Evolutionary conservation across 1,284 basidiomycete species (phyloP), one percentile per base, ranked within the genome.

Genomic region (Lentinula novae-zelandiae): DNA sequence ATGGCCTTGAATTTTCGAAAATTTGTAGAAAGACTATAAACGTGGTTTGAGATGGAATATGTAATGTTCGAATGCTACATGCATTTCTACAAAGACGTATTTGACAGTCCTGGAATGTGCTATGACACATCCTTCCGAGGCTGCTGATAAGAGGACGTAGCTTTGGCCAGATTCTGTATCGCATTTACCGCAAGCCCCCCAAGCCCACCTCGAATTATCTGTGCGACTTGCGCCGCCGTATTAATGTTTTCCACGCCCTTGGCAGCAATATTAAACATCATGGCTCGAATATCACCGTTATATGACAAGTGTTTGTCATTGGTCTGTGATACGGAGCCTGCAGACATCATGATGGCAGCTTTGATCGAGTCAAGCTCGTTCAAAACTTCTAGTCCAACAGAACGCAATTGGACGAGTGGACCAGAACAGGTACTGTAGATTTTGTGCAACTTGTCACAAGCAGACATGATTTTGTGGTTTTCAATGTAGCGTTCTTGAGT

Each of bases 321-420:
- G 2, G 20, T 33, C n/a, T 27, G 56, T 12, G 33, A 64, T 65
- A 13, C 51, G 27, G 79, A 83, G 22, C 95, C 95, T 3, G 92
- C 95, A 20, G 82, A 79, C 68, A 87, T 81, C 92, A 97, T 95
- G 31, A 97, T 73, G 1, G 88, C 85, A 5, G 84, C 82, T 75
- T 97, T 97, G 64, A 97, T 68, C 0, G 84, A 78, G 63, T 91
- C 89, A 20, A 96, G 74, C 74, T 98, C 95, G 69, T 98, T 96
- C 51, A 97, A 69, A 8, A 96, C 85, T 68, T 97, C 95, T n/a
- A 97, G 72, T 0, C 95, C 95, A 8, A 90, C 84, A 0, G 90
- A 90, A 54, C 95, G 84, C 5, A 87, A 87, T 91, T 91, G 94
- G 33, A 96, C 93, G 33, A 96, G 68, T 2, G 90, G 85, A 8